Evolutionary conservation across 192 early-diverging fungal genomes (phyloP), one percentile per base, ranked within the genome.

Genomic region (Phlyctochytrium bullatum): DNA sequence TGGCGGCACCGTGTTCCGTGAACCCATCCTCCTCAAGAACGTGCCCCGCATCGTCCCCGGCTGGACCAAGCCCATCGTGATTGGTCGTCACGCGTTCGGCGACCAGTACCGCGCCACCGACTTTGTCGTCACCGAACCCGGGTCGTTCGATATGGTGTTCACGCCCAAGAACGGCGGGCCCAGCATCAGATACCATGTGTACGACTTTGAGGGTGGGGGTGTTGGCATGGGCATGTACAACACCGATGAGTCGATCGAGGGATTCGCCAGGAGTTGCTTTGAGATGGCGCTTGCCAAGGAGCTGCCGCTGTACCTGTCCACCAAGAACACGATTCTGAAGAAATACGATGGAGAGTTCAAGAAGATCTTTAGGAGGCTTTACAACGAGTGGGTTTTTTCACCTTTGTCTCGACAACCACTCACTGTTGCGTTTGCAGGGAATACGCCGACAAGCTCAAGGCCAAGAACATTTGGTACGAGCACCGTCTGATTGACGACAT

Each of bases 31-130:
- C 59, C 82, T 97, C 67, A 88, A 91, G 59, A 94, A 90, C 67
- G 86, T 98, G 47, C 96, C 96, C 17, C 81, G 91, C 50, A 71
- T 98, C 62, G 92, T 98, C 33, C 95, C 96, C 17, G 91, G 90
- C 24, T 96, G 93, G 93, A 95, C 89, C 53, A 84, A 94, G 73
- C 93, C 96, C 65, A 98, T 98, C 75, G 81, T 94, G 66, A 91
- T 98, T 76, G 96, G 94, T 36, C 89, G 96, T 72, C 96, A 98
- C 65, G 96, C 96, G 59, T 93, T 91, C 68, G 96, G 96, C 72
- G 96, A 98, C 81, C 96, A 97, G 93, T 99, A 99, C 90, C 85
- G 85, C 73, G 89, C 96, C 3, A 98, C 97, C 24, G 97, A 99
- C 78, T 93, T 99, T 83, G 86, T 96, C 73, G 89, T 89, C 51